phyloP scores from a whole-genome alignment of 2,329 filamentous ascomycete species.

The Xylariaceae sp. region DNA sequence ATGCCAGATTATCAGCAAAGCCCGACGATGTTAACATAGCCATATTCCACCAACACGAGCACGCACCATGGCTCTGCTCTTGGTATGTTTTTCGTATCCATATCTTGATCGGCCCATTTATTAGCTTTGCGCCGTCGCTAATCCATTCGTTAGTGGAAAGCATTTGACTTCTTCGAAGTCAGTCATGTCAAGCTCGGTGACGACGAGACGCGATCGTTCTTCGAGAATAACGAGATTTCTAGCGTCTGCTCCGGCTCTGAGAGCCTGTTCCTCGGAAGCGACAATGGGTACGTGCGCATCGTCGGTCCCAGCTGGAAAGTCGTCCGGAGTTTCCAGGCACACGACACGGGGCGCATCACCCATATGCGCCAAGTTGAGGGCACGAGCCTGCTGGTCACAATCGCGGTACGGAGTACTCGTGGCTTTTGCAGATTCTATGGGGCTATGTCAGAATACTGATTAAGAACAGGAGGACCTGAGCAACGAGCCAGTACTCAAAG shows the following conservation, averaged over 20 bases:
- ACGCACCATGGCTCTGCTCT: slow-evolving; percentile 32
- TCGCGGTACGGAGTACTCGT: slow-evolving; percentile 46
- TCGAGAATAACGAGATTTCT: slow-evolving; percentile 78
- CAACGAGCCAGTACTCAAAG: slow-evolving; percentile 82
- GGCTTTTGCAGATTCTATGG: background rate
- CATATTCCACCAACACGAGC: slow-evolving; percentile 22
- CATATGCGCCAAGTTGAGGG: slow-evolving; percentile 90
- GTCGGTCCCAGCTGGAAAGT: slow-evolving; percentile 84
- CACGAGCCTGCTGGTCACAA: slow-evolving; percentile 78
- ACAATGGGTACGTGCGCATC: slow-evolving; percentile 81
- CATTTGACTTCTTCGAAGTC: slow-evolving; percentile 99
- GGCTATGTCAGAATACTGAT: slow-evolving; percentile 25
- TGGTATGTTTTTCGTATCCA: slow-evolving; percentile 22
- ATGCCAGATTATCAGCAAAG: background rate
- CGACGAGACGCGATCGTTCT: slow-evolving; percentile 70
- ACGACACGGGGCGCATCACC: slow-evolving; percentile 74
- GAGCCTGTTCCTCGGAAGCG: slow-evolving; percentile 81
- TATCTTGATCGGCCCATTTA: too few relatives aligned
- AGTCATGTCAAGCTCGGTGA: slow-evolving; percentile 74
- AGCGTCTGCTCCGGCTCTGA: slow-evolving; percentile 82
- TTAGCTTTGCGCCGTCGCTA: slow-evolving; percentile 8
- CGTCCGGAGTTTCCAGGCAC: slow-evolving; percentile 77
- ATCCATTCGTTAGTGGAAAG: slow-evolving; percentile 73
- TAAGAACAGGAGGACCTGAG: slow-evolving; percentile 70
- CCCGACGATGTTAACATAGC: slow-evolving; percentile 7